Evolutionary conservation across 306 rosid species (phyloP), one percentile per base, ranked within the genome.

Genomic region (Citrullus colocynthis): DNA sequence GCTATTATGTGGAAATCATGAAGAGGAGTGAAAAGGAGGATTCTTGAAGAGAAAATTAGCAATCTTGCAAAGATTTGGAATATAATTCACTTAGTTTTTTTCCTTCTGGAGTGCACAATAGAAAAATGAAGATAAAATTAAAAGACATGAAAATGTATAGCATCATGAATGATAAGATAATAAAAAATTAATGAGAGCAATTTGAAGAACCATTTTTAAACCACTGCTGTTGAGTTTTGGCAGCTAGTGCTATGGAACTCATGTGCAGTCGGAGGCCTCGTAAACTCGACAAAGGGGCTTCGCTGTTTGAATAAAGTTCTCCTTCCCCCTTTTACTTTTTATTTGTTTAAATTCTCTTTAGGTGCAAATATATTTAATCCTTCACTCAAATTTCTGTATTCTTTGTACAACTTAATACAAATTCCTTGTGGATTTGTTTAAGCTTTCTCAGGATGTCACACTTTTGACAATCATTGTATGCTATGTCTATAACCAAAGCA

Each of bases 401-500:
- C 57, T 16, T 52, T 52, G 57, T 16, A 15, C 6, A 52, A 52
- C 20, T 16, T 15, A 16, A 52, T 52, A 6, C 59, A 6, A 54
- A 54, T 54, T 54, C 48, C 58, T 71, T 48, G 1, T 20, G 76
- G 41, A 24, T 41, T 73, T 30, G 30, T 73, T 70, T 73, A 36
- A 30, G 77, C 10, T 73, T 73, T n/a, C 14, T 67, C 5, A 69
- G 56, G 7, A 73, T 48, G 57, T 17, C 77, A 73, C 9, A 30
- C 21, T 73, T 73, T 73, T 30, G 58, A 51, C 32, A 24, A 49
- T 73, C 60, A 73, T 17, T 16, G 12, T 21, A 82, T 72, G 70
- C 66, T 82, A 74, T 80, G 78, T 51, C 62, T 81, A 57, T 83
- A 74, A 56, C 80, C 78, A 83, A 78, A 65, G 73, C 60, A 81